Evolutionary conservation across 306 rosid genomes (phyloP), one percentile per base, ranked within the genome.

Genomic region (Vigna angularis): DNA sequence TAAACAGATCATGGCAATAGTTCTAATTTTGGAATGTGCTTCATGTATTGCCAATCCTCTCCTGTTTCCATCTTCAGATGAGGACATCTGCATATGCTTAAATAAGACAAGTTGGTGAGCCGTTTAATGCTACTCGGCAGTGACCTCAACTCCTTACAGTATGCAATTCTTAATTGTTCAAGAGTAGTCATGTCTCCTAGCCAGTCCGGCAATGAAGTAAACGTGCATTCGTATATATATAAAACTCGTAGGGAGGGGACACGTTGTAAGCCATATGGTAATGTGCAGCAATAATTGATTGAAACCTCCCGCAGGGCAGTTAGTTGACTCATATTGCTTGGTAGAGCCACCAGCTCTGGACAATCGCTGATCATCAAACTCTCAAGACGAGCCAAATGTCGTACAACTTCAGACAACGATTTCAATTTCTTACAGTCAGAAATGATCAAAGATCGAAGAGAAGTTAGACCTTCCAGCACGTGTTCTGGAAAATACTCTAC

Each of bases 141-240:
- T 32, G 38, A 32, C 38, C 38, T 32, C 38, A 32, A 32, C 38
- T 32, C 38, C 1, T 0, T 4, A 32, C 38, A 32, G 1, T 30
- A 32, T 0, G 0, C 0, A 0, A 20, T 67, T 12, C 0, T 0
- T 67, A 77, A 3, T 18, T 18, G 4, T 30, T 24, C 24, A 28
- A 77, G 75, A 67, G 53, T 18, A 9, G 61, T 18, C 17, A 74
- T 26, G 18, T 26, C 30, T 26, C 78, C 78, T 13, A 74, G 13
- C 16, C 59, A 77, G 0, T 77, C 59, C 2, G 81, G 75, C 36
- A 77, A 38, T 3, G 45, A 74, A 13, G 9, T 12, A 55, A 14
- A 55, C 0, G 1, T 1, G 0, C 3, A 0, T 0, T 0, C 3
- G 0, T 0, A 1, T 0, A 47, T 11, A 3, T 0, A 0, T 36